phyloP scores from a whole-genome alignment of 352 stramenopile species.

The Phytophthora rubi region DNA sequence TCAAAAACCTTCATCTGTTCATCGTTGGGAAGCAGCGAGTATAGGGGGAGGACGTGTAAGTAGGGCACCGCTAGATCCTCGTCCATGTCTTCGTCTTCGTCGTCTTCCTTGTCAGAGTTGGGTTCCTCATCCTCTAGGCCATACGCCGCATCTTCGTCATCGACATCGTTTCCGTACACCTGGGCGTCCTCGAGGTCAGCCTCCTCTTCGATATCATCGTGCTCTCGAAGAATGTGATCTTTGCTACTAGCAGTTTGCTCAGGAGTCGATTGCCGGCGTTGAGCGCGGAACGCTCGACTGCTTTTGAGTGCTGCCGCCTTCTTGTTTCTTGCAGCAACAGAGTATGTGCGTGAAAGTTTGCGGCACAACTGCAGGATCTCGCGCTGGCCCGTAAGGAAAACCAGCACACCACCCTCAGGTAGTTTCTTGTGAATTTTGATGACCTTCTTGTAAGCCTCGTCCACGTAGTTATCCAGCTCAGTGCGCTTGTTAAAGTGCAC shows the following conservation, averaged over 20 bases:
- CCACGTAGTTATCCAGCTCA: slow-evolving; percentile 97
- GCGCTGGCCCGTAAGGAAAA: slow-evolving; percentile 98
- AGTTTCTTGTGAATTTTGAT: slow-evolving; percentile 98
- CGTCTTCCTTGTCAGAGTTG: slow-evolving; percentile 54
- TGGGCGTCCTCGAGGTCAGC: slow-evolving; percentile 73
- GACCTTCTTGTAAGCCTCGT: slow-evolving; percentile 95
- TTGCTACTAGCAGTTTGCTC: slow-evolving; percentile 21
- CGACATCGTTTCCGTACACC: slow-evolving; percentile 61
- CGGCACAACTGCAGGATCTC: slow-evolving; percentile 94
- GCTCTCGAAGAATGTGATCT: slow-evolving; percentile 70
- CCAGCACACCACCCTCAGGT: slow-evolving; percentile 96
- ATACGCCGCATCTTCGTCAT: slow-evolving; percentile 52
- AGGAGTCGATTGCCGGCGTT: slow-evolving; percentile 23
- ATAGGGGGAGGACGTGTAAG: slow-evolving; percentile 95
- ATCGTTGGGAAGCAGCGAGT: slow-evolving; percentile 96
- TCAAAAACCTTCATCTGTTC: slow-evolving; percentile 94
- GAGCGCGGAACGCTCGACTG: slow-evolving; percentile 31
- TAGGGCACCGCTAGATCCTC: slow-evolving; percentile 69
- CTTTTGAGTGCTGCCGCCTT: slow-evolving; percentile 35
- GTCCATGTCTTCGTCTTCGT: slow-evolving; percentile 83
- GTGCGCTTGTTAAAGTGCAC: slow-evolving; percentile 99
- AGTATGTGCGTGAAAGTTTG: slow-evolving; percentile 68
- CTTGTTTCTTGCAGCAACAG: slow-evolving; percentile 43
- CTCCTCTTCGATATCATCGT: slow-evolving; percentile 87
- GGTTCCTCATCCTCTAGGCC: slow-evolving; percentile 52